Evolutionary conservation across 345 rosid genomes (phyloP).

Genomic region (Acer saccharum): DNA sequence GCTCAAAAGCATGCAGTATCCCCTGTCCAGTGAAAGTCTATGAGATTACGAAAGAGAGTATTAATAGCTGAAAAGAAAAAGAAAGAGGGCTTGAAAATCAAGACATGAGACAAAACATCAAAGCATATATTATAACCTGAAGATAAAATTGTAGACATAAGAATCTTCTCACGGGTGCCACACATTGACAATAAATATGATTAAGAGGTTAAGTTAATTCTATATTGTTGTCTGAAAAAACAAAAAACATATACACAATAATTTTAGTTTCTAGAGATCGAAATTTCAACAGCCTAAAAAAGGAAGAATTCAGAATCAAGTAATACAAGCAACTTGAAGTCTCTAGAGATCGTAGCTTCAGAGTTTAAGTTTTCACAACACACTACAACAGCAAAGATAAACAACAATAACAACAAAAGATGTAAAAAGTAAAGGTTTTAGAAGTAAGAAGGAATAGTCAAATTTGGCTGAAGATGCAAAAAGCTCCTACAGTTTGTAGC

Average conservation of each 20-base stretch:
- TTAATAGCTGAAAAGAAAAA: conserved; percentile 13
- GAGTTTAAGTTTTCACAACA: background rate
- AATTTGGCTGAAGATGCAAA: background rate
- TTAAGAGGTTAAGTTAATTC: background rate
- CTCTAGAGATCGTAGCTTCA: background rate
- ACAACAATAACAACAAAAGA: background rate
- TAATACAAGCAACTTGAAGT: conserved; percentile 3
- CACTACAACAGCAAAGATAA: background rate
- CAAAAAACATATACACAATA: too few relatives aligned
- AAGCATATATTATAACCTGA: background rate
- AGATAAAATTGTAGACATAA: background rate
- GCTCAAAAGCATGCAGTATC: conserved; percentile 61
- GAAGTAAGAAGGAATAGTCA: conserved; percentile 1
- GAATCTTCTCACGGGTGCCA: background rate
- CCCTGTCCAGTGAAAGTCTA: conserved; percentile 39
- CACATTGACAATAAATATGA: background rate
- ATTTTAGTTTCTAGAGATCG: background rate
- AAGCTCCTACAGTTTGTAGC: background rate
- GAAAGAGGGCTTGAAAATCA: conserved; percentile 10
- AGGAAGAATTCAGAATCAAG: background rate
- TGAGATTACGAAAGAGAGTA: conserved; percentile 21
- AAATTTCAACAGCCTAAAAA: conserved; percentile 3
- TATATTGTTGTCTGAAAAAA: background rate
- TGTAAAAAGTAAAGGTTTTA: background rate
- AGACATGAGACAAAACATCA: background rate